Conservation (phyloP, 805 yeast species). For the Candida patagonica region DNA sequence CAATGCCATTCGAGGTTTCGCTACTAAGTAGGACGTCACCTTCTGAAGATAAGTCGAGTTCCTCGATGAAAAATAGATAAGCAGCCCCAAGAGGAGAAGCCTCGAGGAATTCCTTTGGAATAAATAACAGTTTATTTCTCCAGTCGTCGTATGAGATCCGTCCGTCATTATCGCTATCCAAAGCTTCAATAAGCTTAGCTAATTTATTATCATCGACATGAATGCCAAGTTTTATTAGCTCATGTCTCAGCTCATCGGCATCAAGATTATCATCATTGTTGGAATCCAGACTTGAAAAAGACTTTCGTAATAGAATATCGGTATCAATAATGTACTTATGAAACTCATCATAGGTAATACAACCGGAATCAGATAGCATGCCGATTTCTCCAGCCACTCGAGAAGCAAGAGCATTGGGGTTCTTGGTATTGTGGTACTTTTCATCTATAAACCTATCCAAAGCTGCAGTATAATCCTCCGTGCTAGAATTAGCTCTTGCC, state of each 20-base stretch:
- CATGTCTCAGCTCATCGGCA: constrained; percentile 55
- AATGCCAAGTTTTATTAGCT: constrained; percentile 48
- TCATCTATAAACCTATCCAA: background rate
- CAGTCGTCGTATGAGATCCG: constrained; percentile 77
- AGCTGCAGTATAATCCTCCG: background rate
- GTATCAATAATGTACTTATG: constrained; percentile 54
- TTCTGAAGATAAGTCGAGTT: constrained; percentile 74
- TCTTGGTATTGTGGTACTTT: background rate
- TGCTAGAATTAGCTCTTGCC: background rate
- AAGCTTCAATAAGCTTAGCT: constrained; percentile 43
- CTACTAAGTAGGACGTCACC: constrained; percentile 84
- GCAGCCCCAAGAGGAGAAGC: constrained; percentile 56
- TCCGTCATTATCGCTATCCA: constrained; percentile 52
- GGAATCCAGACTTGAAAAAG: constrained; percentile 58
- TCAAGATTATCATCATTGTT: constrained; percentile 67
- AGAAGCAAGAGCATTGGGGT: background rate
- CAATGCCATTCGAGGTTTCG: constrained; percentile 74
- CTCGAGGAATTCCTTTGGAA: constrained; percentile 54
- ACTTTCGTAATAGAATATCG: constrained; percentile 59
- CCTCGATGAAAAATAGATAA: constrained; percentile 69
- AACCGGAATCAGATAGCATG: constrained; percentile 31
- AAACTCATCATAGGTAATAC: constrained; percentile 46
- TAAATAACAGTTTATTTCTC: constrained; percentile 68
- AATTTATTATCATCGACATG: constrained; percentile 44
- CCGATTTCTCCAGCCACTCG: constrained; percentile 1